phyloP scores from a whole-genome alignment of 768 basidiomycete genomes.

The Leucocoprinus leucothites region DNA sequence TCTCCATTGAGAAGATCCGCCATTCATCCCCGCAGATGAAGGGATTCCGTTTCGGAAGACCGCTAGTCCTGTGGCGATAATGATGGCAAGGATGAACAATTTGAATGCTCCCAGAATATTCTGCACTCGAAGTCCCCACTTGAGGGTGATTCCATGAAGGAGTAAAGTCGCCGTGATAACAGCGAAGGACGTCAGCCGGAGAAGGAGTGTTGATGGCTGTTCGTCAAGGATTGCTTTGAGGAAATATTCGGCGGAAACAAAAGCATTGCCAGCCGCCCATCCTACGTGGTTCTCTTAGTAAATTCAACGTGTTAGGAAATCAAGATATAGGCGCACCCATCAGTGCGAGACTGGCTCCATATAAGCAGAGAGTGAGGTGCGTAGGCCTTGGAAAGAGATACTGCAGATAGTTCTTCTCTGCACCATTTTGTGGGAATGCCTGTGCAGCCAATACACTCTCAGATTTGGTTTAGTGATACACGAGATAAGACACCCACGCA shows the following conservation, averaged over 20 bases:
- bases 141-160: conserved; percentile 42
- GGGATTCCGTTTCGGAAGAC: conserved; percentile 32
- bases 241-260: conserved; percentile 60
- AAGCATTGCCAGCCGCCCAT: conserved; percentile 41
- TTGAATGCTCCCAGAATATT: conserved; percentile 62
- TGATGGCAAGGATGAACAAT: conserved; percentile 42
- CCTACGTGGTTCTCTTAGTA: conserved; percentile 16
- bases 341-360: conserved; percentile 50
- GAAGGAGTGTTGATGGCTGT: conserved; percentile 20
- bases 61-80: conserved; percentile 48
- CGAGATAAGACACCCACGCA: conserved; percentile 23
- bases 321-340: conserved; percentile 26
- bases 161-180: conserved; percentile 35
- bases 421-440: conserved; percentile 62
- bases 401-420: conserved; percentile 72
- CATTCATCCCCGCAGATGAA: conserved; percentile 23
- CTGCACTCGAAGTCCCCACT: conserved; percentile 57
- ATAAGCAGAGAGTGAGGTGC: conserved; percentile 54
- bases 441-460: conserved; percentile 5
- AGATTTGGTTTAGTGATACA: not conserved
- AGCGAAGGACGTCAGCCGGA: conserved; percentile 32
- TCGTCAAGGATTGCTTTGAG: conserved; percentile 24
- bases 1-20: conserved; percentile 20
- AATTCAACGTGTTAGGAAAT: not conserved
- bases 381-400: conserved; percentile 55